Percentiles rank a stretch among this genome's conserved stretches.
phyloP scores from a whole-genome alignment of 192 early-diverging fungal genomes.

The Backusella sp. region DNA sequence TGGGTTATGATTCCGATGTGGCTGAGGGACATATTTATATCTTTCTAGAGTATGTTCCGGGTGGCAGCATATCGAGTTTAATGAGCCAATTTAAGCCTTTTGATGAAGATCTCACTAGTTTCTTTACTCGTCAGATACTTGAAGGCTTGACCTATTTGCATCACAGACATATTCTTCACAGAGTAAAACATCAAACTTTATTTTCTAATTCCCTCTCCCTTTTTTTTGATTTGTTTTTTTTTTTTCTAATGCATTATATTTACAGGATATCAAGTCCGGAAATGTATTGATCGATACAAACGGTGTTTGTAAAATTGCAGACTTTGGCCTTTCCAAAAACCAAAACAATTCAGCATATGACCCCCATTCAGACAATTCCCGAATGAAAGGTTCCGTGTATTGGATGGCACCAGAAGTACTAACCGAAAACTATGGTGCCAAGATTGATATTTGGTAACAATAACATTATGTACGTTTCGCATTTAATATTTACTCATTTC shows the following conservation, averaged over 20 bases:
- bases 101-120: slow-evolving; percentile 65
- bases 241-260: background rate
- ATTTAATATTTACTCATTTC: background rate
- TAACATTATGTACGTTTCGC: background rate
- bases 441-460: slow-evolving; percentile 88
- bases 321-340: slow-evolving; percentile 93
- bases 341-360: slow-evolving; percentile 26
- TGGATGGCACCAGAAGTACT: slow-evolving; percentile 95
- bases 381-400: slow-evolving; percentile 68
- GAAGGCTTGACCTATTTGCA: slow-evolving; percentile 86
- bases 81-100: slow-evolving; percentile 69
- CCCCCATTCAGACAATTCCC: background rate
- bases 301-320: slow-evolving; percentile 90
- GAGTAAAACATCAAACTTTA: slow-evolving; percentile 40
- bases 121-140: slow-evolving; percentile 78
- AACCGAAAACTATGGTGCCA: slow-evolving; percentile 79
- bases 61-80: slow-evolving; percentile 80
- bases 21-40: slow-evolving; percentile 66
- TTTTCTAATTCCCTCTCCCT: background rate
- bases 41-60: slow-evolving; percentile 95
- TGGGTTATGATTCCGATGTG: slow-evolving; percentile 53
- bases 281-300: slow-evolving; percentile 75
- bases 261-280: slow-evolving; percentile 76
- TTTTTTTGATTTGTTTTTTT: background rate
- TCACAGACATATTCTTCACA: slow-evolving; percentile 66